Conservation (phyloP, 2,329 filamentous ascomycete genomes). For the Metarhizium guizhouense region DNA sequence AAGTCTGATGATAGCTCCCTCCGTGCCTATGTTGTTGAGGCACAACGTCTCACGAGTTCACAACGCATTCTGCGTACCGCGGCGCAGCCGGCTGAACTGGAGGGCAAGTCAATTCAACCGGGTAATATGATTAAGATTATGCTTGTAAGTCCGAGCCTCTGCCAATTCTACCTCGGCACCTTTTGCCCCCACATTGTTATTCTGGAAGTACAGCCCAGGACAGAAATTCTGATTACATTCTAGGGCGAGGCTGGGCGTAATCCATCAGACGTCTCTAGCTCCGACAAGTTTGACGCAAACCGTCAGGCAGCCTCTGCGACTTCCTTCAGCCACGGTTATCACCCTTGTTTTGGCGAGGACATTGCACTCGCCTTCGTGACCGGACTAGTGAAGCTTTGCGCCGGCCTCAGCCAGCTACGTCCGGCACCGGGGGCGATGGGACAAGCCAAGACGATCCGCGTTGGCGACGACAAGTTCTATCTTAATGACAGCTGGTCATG, state of each 20-base stretch:
- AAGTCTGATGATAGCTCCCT: constrained; percentile 25
- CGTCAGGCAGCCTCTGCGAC: constrained; percentile 30
- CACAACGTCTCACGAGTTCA: constrained; percentile 29
- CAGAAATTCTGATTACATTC: constrained; percentile 7
- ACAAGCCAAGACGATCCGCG: constrained; percentile 32
- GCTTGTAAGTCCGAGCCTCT: constrained; percentile 22
- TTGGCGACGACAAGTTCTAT: constrained; percentile 31
- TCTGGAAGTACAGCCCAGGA: neutral
- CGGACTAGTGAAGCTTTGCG: constrained; percentile 32
- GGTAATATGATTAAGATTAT: constrained; percentile 31
- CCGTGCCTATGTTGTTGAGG: constrained; percentile 30
- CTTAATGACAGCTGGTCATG: constrained; percentile 40
- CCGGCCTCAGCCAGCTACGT: constrained; percentile 34
- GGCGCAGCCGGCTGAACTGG: constrained; percentile 23
- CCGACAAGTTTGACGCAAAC: constrained; percentile 31
- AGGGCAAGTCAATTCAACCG: constrained; percentile 28
- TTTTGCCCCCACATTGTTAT: neutral
- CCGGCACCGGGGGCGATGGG: constrained; percentile 37
- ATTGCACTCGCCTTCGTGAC: constrained; percentile 30
- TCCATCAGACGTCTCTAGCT: constrained; percentile 24
- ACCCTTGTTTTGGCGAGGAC: constrained; percentile 35
- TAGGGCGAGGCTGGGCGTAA: constrained; percentile 31
- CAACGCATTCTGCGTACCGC: constrained; percentile 30
- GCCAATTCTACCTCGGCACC: too few relatives aligned
- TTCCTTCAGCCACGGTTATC: constrained; percentile 36